These are phyloP conservation scores for Pyrrhoderma lamaoense DNA, from an alignment of 1,284 basidiomycete species.

Conservation along the genomic window DNA sequence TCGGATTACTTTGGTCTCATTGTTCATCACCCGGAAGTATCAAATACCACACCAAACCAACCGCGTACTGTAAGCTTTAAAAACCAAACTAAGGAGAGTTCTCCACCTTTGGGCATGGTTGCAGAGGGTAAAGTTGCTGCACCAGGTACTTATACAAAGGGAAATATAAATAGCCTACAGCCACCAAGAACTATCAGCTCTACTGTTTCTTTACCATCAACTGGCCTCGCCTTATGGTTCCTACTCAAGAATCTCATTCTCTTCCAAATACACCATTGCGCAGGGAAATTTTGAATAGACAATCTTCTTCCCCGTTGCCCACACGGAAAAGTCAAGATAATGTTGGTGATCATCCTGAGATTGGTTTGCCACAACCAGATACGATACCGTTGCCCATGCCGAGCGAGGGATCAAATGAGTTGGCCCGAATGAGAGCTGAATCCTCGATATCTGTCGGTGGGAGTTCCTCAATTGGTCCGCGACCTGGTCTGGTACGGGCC, in stretches of 20 bases:
- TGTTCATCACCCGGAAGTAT: neutral
- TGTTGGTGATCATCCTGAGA: neutral
- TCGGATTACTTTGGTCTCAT: constrained; percentile 14
- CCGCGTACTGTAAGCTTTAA: neutral
- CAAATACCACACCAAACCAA: no score
- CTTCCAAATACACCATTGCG: constrained; percentile 34
- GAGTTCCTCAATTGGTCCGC: neutral
- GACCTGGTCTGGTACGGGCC: constrained; percentile 12
- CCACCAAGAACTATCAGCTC: no score
- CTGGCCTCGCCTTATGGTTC: no score
- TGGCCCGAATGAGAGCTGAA: neutral
- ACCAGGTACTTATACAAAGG: neutral
- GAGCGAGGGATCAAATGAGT: neutral
- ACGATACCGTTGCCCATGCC: no score
- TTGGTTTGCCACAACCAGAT: no score
- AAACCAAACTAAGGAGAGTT: neutral
- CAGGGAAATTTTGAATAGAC: constrained; percentile 48
- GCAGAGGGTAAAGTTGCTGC: neutral
- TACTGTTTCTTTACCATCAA: no score
- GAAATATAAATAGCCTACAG: no score
- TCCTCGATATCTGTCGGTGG: neutral
- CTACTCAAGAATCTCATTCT: constrained; percentile 30
- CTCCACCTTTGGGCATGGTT: neutral
- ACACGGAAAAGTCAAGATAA: constrained; percentile 2
- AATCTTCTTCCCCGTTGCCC: constrained; percentile 54